Percentiles rank a stretch among this genome's conserved stretches.
These are phyloP conservation scores for Purshia tridentata DNA, from an alignment of 306 rosid species.

Conservation along the genomic window DNA sequence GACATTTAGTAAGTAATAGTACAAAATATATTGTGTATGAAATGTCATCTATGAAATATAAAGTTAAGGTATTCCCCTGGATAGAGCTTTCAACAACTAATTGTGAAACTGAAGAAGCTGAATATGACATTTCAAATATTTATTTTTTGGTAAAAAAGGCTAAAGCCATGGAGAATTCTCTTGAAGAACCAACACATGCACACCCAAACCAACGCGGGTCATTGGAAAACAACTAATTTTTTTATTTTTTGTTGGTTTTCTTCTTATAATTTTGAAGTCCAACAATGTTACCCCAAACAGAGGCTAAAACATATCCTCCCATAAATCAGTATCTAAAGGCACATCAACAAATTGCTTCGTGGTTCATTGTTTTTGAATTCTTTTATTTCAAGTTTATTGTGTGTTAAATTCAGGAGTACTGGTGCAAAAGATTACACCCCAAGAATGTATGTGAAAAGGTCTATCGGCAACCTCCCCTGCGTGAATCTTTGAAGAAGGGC, in stretches of 20 bases:
- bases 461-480: conserved; percentile 87
- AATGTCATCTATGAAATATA: not conserved
- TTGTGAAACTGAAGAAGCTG: conserved; percentile 7
- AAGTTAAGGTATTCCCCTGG: not conserved
- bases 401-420: conserved; percentile 64
- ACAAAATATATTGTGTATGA: not conserved
- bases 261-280: not conserved
- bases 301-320: not conserved
- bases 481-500: conserved; percentile 77
- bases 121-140: not conserved
- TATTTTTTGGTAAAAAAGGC: not conserved
- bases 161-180: not conserved
- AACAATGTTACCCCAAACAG: not conserved
- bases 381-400: conserved; percentile 4
- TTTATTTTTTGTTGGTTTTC: not conserved
- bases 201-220: not conserved
- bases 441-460: conserved; percentile 96
- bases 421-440: conserved; percentile 96
- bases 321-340: not conserved
- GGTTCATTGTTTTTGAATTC: not conserved
- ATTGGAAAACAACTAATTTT: not conserved
- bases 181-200: not conserved
- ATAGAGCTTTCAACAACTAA: not conserved
- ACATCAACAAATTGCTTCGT: conserved; percentile 6
- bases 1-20: not conserved